Conservation (phyloP, 1,284 basidiomycete genomes). For the Coriolopsis trogii region DNA sequence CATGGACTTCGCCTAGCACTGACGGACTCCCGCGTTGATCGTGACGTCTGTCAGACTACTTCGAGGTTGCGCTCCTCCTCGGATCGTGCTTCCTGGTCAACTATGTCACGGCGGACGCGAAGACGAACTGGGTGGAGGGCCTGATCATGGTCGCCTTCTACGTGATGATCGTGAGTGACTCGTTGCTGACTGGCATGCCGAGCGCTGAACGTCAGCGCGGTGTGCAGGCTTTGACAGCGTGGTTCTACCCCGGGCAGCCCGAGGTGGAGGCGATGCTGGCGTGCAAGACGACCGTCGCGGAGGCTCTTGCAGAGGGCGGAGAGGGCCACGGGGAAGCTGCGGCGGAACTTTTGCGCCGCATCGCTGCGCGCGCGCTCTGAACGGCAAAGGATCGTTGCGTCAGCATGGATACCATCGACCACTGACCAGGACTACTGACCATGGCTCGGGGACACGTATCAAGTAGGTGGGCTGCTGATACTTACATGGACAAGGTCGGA, state of each 20-base stretch:
- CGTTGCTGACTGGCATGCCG: background rate
- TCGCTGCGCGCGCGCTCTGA: background rate
- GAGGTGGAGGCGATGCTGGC: slow-evolving; percentile 39
- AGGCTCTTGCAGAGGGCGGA: slow-evolving; percentile 18
- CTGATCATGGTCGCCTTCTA: slow-evolving; percentile 65
- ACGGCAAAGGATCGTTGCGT: background rate
- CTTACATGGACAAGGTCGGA: too few species aligned
- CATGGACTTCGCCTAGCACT: background rate
- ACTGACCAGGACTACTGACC: background rate
- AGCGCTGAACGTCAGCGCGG: background rate
- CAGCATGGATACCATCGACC: background rate
- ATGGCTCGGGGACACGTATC: too few species aligned
- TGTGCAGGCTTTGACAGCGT: slow-evolving; percentile 49
- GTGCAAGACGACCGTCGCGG: slow-evolving; percentile 27
- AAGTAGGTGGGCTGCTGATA: background rate
- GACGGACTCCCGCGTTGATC: background rate
- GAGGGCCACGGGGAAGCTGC: slow-evolving; percentile 13
- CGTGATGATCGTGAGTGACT: slow-evolving; percentile 47
- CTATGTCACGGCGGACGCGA: slow-evolving; percentile 69
- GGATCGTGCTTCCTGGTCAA: slow-evolving; percentile 71
- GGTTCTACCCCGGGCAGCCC: slow-evolving; percentile 59
- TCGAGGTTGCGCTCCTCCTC: slow-evolving; percentile 62
- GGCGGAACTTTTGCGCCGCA: background rate
- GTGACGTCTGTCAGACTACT: slow-evolving; percentile 41
- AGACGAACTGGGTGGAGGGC: slow-evolving; percentile 70